Conservation (phyloP, 768 basidiomycete species). For the Podaxis mareebaensis region DNA sequence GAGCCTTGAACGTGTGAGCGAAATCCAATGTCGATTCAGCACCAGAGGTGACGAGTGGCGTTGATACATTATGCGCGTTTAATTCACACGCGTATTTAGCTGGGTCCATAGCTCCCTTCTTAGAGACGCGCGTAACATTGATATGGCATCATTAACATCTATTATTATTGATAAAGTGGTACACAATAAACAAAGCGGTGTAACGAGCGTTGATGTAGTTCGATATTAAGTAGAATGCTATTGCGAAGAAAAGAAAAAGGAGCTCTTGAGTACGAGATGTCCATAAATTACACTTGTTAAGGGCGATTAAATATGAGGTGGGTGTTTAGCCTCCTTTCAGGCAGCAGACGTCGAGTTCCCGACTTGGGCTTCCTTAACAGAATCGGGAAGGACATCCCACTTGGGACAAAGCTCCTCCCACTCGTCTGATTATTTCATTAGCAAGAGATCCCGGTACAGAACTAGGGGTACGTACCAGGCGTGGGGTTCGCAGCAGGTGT, state of each 20-base stretch:
- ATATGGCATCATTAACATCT: too few relatives aligned
- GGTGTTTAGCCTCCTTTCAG: not conserved
- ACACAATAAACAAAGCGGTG: too few relatives aligned
- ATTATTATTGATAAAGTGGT: too few relatives aligned
- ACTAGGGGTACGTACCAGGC: not conserved
- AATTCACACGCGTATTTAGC: too few relatives aligned
- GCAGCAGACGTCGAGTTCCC: not conserved
- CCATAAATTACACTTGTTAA: not conserved
- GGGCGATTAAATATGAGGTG: not conserved
- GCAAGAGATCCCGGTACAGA: not conserved
- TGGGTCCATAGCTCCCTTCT: too few relatives aligned
- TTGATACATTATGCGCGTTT: too few relatives aligned
- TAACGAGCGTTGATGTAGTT: too few relatives aligned
- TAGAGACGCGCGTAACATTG: too few relatives aligned
- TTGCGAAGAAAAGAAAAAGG: not conserved
- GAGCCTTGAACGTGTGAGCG: too few relatives aligned
- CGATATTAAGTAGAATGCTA: too few relatives aligned
- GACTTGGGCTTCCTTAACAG: not conserved
- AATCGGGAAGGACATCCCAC: not conserved
- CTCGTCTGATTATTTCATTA: not conserved
- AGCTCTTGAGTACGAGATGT: not conserved
- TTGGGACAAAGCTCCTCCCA: not conserved
- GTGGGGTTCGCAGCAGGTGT: not conserved
- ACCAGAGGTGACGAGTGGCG: too few relatives aligned
- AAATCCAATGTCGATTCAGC: too few relatives aligned